Evolutionary conservation across 2,329 filamentous ascomycete species (phyloP).

Genomic region (Penicillium capsulatum): DNA sequence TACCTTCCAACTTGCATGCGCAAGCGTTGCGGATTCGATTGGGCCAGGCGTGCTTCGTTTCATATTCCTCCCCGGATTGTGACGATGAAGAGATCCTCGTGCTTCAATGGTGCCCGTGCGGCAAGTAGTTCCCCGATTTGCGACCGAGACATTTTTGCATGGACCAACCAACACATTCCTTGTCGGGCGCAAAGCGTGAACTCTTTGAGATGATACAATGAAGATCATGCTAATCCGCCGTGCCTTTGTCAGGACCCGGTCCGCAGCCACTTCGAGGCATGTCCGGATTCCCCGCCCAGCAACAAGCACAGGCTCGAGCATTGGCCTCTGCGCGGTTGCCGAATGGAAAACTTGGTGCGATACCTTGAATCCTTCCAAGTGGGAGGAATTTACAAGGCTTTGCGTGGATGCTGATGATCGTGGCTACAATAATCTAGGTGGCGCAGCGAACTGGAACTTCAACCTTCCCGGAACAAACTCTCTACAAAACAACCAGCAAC

Average conservation of each 20-base stretch:
- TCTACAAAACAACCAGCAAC: constrained; percentile 49
- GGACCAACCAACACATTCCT: constrained; percentile 16
- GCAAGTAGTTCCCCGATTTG: constrained; percentile 18
- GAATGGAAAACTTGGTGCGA: constrained; percentile 53
- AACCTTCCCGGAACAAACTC: constrained; percentile 52
- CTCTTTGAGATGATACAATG: constrained; percentile 8
- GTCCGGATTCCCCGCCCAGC: constrained; percentile 52
- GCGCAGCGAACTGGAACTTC: constrained; percentile 56
- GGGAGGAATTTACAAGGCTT: constrained; percentile 1
- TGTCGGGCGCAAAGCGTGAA: constrained; percentile 10
- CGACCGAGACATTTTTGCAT: constrained; percentile 22
- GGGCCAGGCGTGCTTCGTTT: neutral
- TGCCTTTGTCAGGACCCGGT: constrained; percentile 40
- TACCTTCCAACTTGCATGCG: too few relatives aligned
- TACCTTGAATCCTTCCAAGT: constrained; percentile 2
- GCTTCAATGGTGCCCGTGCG: constrained; percentile 22
- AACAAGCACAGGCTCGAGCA: constrained; percentile 47
- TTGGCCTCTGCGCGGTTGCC: constrained; percentile 49
- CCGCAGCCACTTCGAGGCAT: constrained; percentile 52
- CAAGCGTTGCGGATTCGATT: constrained; percentile 9
- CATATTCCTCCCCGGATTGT: neutral
- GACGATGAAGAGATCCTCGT: constrained; percentile 5
- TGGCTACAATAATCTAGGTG: constrained; percentile 37
- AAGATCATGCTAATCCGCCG: constrained; percentile 20
- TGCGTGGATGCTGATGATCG: constrained; percentile 23